A percentile compares a stretch with the other conserved stretches of the same genome.
phyloP scores from a whole-genome alignment of 2,329 filamentous ascomycete genomes.

The Xylariaceae sp. region DNA sequence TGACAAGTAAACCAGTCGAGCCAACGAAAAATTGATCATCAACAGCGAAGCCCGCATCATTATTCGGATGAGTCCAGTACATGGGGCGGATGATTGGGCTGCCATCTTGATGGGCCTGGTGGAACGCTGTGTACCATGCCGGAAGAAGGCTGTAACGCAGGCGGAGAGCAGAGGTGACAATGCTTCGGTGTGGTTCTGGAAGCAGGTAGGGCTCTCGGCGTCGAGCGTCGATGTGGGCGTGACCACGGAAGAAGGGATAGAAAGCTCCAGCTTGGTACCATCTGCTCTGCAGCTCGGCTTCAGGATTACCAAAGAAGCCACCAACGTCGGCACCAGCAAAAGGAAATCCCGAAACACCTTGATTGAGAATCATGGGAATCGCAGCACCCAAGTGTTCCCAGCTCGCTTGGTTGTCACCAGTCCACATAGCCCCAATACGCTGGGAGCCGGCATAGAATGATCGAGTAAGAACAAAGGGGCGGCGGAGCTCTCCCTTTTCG shows the following conservation, averaged over 20 bases:
- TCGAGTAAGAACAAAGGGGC: constrained; percentile 89
- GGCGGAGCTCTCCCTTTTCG: constrained; percentile 77
- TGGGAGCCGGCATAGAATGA: constrained; percentile 91
- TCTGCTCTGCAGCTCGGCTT: constrained; percentile 82
- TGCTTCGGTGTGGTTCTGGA: constrained; percentile 77
- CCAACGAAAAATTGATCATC: constrained; percentile 95
- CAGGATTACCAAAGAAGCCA: constrained; percentile 96
- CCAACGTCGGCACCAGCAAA: constrained; percentile 95
- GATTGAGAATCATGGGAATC: constrained; percentile 88
- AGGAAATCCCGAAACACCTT: constrained; percentile 88
- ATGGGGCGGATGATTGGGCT: constrained; percentile 87
- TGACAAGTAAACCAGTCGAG: constrained; percentile 82
- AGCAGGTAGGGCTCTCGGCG: constrained; percentile 89
- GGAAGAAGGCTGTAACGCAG: constrained; percentile 87
- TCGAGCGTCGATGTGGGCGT: constrained; percentile 94
- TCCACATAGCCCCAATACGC: constrained; percentile 94
- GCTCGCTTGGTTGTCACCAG: constrained; percentile 89
- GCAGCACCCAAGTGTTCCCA: constrained; percentile 90
- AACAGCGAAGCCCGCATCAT: constrained; percentile 80
- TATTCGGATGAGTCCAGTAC: constrained; percentile 84
- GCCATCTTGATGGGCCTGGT: constrained; percentile 76
- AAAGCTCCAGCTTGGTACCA: constrained; percentile 98
- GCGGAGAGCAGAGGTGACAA: constrained; percentile 82
- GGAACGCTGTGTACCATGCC: constrained; percentile 96
- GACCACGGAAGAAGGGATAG: constrained; percentile 96